A percentile compares a stretch with the other conserved stretches of the same genome.
phyloP scores from a whole-genome alignment of 495 filamentous ascomycete genomes.

The Daldinia grandis region DNA sequence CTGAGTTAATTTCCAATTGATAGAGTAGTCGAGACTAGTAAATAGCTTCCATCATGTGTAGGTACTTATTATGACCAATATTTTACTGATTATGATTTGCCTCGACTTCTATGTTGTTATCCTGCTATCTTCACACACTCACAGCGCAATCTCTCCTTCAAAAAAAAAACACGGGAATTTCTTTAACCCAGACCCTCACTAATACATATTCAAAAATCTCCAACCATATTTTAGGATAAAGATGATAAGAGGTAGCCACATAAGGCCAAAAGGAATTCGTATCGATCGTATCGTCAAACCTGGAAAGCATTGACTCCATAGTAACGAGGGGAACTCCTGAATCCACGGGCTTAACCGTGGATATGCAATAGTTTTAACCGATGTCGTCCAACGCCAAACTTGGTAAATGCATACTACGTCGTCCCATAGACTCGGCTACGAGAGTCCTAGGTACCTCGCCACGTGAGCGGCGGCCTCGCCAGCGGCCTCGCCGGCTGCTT shows the following conservation, averaged over 20 bases:
- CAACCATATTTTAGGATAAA: background rate
- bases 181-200: background rate
- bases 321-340: constrained; percentile 10
- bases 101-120: background rate
- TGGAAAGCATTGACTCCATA: constrained; percentile 1
- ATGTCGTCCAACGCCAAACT: constrained; percentile 30
- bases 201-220: background rate
- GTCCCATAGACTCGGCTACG: background rate
- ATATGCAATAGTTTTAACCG: constrained; percentile 22
- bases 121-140: background rate
- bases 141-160: background rate
- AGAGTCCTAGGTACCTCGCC: constrained; percentile 15
- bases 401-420: constrained; percentile 14
- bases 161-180: background rate
- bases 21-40: no score
- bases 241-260: background rate
- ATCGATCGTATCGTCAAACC: constrained; percentile 15
- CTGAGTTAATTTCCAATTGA: no score
- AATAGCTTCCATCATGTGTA: no score
- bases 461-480: constrained; percentile 6
- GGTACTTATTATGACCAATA: background rate
- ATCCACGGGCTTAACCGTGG: constrained; percentile 9
- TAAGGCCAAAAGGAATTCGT: constrained; percentile 5
- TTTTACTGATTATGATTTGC: background rate
- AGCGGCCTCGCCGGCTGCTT: constrained; percentile 7